Percentiles rank a stretch among this genome's conserved stretches.
Evolutionary conservation across 805 yeast species (phyloP).

Genomic region (Kregervanrija delftensis): DNA sequence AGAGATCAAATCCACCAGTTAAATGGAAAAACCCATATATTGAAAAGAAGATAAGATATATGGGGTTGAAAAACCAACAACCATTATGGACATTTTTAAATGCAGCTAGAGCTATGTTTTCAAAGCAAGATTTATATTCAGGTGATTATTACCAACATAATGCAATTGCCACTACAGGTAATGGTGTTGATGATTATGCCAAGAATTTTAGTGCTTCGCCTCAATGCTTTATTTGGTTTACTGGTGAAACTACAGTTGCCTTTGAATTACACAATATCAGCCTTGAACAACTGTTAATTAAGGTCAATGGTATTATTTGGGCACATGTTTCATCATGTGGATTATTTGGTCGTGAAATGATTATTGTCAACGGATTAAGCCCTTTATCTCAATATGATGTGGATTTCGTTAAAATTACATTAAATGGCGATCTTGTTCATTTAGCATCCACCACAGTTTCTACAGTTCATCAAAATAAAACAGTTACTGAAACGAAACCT

Average conservation of each 20-base stretch:
- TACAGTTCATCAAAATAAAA: conserved; percentile 27
- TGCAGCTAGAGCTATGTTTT: conserved; percentile 43
- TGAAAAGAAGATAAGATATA: conserved; percentile 20
- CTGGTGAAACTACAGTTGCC: conserved; percentile 45
- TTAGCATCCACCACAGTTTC: conserved; percentile 28
- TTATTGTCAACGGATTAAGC: conserved; percentile 59
- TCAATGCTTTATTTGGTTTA: conserved; percentile 39
- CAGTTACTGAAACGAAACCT: conserved; percentile 27
- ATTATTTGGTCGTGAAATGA: conserved; percentile 38
- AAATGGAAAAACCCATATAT: conserved; percentile 12
- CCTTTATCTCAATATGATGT: conserved; percentile 61
- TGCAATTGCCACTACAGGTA: conserved; percentile 31
- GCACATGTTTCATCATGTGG: conserved; percentile 52
- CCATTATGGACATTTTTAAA: conserved; percentile 50
- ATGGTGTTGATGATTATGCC: conserved; percentile 18
- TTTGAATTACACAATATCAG: conserved; percentile 41
- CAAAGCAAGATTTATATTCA: conserved; percentile 37
- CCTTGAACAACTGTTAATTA: conserved; percentile 35
- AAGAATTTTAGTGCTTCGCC: conserved; percentile 20
- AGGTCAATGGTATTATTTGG: conserved; percentile 67
- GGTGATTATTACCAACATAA: conserved; percentile 31
- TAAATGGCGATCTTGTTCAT: conserved; percentile 22
- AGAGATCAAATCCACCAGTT: conserved; percentile 1
- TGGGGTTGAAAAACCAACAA: conserved; percentile 27
- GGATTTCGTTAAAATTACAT: conserved; percentile 33